phyloP scores from a whole-genome alignment of 148 eudicot genomes.

The Heliamphora exappendiculata region DNA sequence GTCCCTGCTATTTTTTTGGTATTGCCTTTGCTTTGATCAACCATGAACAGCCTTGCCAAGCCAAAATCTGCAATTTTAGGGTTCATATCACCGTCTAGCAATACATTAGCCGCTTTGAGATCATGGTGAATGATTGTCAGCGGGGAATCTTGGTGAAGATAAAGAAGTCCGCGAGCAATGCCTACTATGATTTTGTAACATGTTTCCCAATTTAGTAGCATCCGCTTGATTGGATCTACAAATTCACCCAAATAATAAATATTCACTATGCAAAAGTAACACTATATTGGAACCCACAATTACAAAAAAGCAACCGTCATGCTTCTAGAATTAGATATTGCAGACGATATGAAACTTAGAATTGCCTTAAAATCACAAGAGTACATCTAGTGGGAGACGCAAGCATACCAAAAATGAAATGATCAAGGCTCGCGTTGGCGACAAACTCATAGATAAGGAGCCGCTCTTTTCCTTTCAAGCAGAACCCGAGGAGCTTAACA shows the following conservation, averaged over 20 bases:
- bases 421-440: constrained; percentile 32
- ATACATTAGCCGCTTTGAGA: constrained; percentile 26
- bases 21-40: not conserved
- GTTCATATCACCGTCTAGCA: constrained; percentile 28
- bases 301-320: too few species aligned
- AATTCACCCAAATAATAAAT: not conserved
- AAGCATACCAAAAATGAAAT: constrained; percentile 20
- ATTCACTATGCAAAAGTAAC: not conserved
- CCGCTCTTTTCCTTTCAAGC: constrained; percentile 27
- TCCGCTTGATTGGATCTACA: constrained; percentile 19
- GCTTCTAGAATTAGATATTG: too few species aligned
- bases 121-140: constrained; percentile 28
- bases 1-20: not conserved
- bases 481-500: constrained; percentile 33
- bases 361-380: too few species aligned
- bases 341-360: too few species aligned
- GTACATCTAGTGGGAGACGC: not conserved
- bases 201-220: constrained; percentile 19
- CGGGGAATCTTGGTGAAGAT: constrained; percentile 26
- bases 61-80: constrained; percentile 6
- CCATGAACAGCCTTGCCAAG: not conserved
- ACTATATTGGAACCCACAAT: too few species aligned
- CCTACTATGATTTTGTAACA: constrained; percentile 21
- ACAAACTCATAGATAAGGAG: constrained; percentile 34
- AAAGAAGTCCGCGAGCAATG: constrained; percentile 22